Base-by-base conservation (phyloP, 352 stramenopile species). In the Pythium insidiosum region DNA sequence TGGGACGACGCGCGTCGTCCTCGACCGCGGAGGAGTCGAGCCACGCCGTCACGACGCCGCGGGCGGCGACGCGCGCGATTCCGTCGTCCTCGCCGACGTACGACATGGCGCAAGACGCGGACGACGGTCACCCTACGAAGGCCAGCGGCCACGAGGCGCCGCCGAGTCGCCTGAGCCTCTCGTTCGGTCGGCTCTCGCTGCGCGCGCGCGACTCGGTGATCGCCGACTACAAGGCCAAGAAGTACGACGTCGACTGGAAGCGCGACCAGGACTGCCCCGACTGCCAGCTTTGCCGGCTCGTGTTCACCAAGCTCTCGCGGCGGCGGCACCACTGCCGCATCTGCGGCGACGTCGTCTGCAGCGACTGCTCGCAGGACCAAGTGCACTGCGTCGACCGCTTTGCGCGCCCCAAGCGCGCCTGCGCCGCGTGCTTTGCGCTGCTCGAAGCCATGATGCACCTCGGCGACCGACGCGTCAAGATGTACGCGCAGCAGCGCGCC, bases 291-390 rank as follows among this genome's bases (percentile, higher is more conserved):
- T 88, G 76, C 45, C 79, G 72, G 53, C 56, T 68, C 35, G 69
- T 75, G 50, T 88, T 88, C 55, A 82, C 73, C 18, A 86, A 75
- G 47, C 63, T 87, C 25, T 75, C 74, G 30, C 69, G 73, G 2
- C 76, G 80, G 1, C 78, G 78, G 7, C 77, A 89, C 55, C 80
- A 92, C 43, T 92, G 80, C 49, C 74, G 80, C 37, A 60, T 89
- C 18, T 92, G 79, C 41, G 79, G 79, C 37, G 68, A 86, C 41
- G 53, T 92, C 35, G 67, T 92, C 29, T 92, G 80, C 37, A 73
- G 75, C 35, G 61, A 69, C 13, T 92, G 80, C 42, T 88, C 77
- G 22, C 58, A 60, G 30, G 75, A 84, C 52, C 68, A 80, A 38
- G 70, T 81, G 15, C 44, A 66, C 24, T 52, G 85, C n/a, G 58